Evolutionary conservation across 345 rosid species (phyloP), one percentile per base, ranked within the genome.

Genomic region (Alliaria petiolata): DNA sequence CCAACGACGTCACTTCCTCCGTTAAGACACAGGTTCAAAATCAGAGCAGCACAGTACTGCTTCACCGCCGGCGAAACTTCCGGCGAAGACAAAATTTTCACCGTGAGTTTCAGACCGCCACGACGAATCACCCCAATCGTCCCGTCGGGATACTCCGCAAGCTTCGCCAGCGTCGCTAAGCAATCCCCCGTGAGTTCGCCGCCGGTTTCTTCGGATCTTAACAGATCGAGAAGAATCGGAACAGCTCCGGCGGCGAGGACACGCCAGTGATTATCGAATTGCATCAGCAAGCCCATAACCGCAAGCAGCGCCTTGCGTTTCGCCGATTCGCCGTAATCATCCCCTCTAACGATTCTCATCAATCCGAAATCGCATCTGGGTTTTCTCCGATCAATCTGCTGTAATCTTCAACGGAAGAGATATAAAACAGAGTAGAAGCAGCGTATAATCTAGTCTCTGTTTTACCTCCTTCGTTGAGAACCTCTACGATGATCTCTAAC

Each of bases 361-460:
- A 92, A 83, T 30, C 81, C 83, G 92, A 80, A 80, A 90, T 72
- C 22, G 87, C 78, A 5, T 81, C 85, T 0, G 85, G 72, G 22
- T 74, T 70, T 77, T 90, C 96, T 8, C 95, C 89, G 0, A 92
- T 85, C 42, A 79, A 0, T 79, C 68, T 84, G 44, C 80, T 82
- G 70, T 82, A 79, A 12, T 79, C 83, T 50, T 86, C 82, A 19
- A 83, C 85, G 6, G 90, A 85, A 51, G 96, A 84, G 0, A 92
- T 82, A 74, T 87, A 88, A 50, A 88, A 88, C 16, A 87, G 62
- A 14, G 90, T 69, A 19, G 98, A 93, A 1, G 98, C 93, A 0
- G 95, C 86, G 8, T 43, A 77, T 64, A 88, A 80, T 76, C 75
- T 81, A 2, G 90, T 83, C 81, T 92, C 98, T 51, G 81, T 65